Evolutionary conservation across 139 green algal species (phyloP).

Genomic region (Astrephomene gubernaculifera): DNA sequence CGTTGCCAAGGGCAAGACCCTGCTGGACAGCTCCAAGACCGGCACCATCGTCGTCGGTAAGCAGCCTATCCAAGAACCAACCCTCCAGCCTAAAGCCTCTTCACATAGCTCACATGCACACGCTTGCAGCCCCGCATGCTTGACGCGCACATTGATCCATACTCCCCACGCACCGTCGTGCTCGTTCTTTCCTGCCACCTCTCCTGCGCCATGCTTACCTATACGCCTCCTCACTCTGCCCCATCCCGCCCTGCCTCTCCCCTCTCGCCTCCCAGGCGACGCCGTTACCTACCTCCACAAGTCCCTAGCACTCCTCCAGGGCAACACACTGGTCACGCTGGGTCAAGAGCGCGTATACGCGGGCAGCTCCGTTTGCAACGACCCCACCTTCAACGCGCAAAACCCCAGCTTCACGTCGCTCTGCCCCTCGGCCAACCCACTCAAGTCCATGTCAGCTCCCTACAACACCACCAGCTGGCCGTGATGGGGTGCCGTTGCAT

Average conservation of each 20-base stretch:
- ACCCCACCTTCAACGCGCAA: neutral
- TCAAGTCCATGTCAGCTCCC: neutral
- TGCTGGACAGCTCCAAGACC: neutral
- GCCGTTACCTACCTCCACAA: neutral
- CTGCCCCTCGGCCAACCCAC: conserved; percentile 1
- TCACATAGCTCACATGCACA: neutral
- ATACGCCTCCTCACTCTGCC: neutral
- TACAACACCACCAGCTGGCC: conserved; percentile 22
- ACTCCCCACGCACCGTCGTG: too few species aligned
- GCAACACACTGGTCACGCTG: neutral
- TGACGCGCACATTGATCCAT: too few species aligned
- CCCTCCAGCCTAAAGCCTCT: too few species aligned
- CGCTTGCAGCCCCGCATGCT: neutral
- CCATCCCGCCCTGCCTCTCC: neutral
- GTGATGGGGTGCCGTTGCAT: too few species aligned
- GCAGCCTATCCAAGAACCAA: too few species aligned
- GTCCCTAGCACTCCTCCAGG: neutral
- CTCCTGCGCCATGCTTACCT: neutral
- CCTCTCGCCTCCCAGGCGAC: neutral
- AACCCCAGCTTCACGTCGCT: too few species aligned
- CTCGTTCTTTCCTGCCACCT: too few species aligned
- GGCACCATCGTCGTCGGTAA: neutral
- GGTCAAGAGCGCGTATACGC: neutral
- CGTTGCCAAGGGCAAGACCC: neutral
- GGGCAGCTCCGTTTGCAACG: neutral